Evolutionary conservation across 192 early-diverging fungal genomes (phyloP).

Genomic region (Glomus cerebriforme): DNA sequence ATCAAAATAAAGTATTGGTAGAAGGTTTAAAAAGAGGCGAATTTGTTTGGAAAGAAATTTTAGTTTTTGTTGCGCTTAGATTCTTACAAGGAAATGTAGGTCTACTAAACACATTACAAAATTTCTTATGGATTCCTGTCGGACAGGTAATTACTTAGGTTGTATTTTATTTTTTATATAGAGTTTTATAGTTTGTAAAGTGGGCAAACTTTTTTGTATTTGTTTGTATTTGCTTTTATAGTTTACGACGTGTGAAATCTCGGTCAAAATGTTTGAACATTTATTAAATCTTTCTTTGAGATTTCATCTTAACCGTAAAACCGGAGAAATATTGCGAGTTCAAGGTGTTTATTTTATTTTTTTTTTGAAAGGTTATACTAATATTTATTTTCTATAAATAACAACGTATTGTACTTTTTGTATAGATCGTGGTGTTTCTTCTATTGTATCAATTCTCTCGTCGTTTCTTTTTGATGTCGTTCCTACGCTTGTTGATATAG

Average conservation of each 20-base stretch:
- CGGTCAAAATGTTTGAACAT: conserved; percentile 88
- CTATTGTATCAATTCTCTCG: conserved; percentile 74
- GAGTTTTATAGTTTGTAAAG: background rate
- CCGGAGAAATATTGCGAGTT: conserved; percentile 93
- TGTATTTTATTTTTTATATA: background rate
- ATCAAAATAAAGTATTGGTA: conserved; percentile 78
- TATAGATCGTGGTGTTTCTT: conserved; percentile 65
- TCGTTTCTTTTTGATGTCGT: conserved; percentile 89
- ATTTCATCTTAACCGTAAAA: conserved; percentile 93
- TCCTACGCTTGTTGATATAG: conserved; percentile 85
- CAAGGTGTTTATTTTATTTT: conserved; percentile 52
- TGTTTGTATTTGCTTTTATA: conserved; percentile 1
- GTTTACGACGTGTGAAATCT: conserved; percentile 57
- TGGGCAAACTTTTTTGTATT: background rate
- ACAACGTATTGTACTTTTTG: conserved; percentile 15
- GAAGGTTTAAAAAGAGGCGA: conserved; percentile 58
- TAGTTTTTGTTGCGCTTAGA: conserved; percentile 40
- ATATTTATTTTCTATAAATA: background rate
- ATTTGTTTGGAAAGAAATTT: conserved; percentile 44
- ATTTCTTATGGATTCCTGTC: conserved; percentile 84
- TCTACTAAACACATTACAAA: conserved; percentile 71
- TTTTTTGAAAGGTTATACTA: background rate
- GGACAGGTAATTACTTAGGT: conserved; percentile 51
- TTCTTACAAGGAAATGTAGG: conserved; percentile 58
- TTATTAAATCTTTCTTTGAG: conserved; percentile 79